Evolutionary conservation across 768 basidiomycete species (phyloP).

Genomic region (Sporobolomyces pararoseus): DNA sequence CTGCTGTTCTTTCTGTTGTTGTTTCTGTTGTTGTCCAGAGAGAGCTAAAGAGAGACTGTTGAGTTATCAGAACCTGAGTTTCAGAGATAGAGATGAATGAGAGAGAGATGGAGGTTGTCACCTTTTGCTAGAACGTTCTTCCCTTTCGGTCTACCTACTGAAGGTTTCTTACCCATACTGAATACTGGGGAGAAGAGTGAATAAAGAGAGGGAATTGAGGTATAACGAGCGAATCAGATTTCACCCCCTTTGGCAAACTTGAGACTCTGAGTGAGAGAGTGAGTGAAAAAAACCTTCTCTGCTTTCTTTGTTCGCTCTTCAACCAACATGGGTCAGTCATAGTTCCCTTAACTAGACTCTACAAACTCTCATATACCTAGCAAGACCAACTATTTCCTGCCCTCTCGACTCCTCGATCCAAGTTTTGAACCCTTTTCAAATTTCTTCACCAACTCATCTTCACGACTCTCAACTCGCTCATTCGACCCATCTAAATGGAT

Average conservation of each 20-base stretch:
- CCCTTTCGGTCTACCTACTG: slow-evolving; percentile 10
- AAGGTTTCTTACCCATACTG: slow-evolving; percentile 20
- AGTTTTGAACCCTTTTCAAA: background rate
- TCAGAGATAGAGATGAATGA: too few relatives aligned
- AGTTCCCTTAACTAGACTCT: background rate
- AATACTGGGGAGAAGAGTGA: background rate
- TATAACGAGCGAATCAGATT: too few relatives aligned
- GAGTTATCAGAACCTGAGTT: background rate
- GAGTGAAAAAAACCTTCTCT: background rate
- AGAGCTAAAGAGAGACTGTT: slow-evolving; percentile 8
- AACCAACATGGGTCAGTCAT: slow-evolving; percentile 24
- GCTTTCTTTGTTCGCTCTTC: slow-evolving; percentile 5
- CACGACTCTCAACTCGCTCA: too few relatives aligned
- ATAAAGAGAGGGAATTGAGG: background rate
- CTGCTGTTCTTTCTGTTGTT: background rate
- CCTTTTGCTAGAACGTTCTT: slow-evolving; percentile 33
- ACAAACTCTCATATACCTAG: background rate
- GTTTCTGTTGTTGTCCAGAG: slow-evolving; percentile 12
- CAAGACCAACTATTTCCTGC: background rate
- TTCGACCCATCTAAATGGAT: too few relatives aligned
- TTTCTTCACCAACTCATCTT: too few relatives aligned
- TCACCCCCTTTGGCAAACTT: too few relatives aligned
- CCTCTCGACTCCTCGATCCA: background rate
- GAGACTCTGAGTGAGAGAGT: too few relatives aligned
- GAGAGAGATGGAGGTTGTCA: slow-evolving; percentile 1